A percentile compares a stretch with the other conserved stretches of the same genome.
These are phyloP conservation scores for Aspergillus campestris DNA, from an alignment of 495 filamentous ascomycete species.

Conservation along the genomic window DNA sequence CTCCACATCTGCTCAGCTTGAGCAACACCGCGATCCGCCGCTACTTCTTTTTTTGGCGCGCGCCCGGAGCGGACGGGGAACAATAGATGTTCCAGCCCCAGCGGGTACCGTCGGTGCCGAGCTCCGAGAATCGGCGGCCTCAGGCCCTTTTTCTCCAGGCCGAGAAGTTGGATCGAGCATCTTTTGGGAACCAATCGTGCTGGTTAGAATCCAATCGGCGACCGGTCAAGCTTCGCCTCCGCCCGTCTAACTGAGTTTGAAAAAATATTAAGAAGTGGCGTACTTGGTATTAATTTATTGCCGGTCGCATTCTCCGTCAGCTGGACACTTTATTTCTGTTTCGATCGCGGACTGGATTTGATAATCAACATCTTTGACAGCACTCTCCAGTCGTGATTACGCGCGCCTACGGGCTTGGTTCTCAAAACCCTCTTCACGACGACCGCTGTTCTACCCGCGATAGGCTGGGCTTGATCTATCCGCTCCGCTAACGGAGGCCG, in stretches of 20 bases:
- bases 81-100: conserved; percentile 12
- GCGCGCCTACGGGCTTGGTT: neutral
- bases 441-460: too few species aligned
- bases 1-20: too few species aligned
- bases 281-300: too few species aligned
- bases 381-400: neutral
- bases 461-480: too few species aligned
- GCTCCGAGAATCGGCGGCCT: conserved; percentile 9
- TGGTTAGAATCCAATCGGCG: conserved; percentile 2
- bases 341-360: too few species aligned
- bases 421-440: neutral
- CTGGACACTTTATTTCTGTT: too few species aligned
- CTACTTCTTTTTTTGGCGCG: conserved; percentile 3
- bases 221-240: neutral
- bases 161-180: neutral
- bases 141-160: neutral
- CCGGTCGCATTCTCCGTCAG: too few species aligned
- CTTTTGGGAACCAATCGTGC: neutral
- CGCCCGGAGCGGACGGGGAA: neutral
- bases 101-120: conserved; percentile 12
- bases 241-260: neutral
- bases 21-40: neutral
- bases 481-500: conserved; percentile 12
- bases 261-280: too few species aligned
- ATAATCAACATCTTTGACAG: neutral